A percentile compares a stretch with the other conserved stretches of the same genome.
Conservation (phyloP, 2,329 filamentous ascomycete genomes). For the Alternaria ethzedia region DNA sequence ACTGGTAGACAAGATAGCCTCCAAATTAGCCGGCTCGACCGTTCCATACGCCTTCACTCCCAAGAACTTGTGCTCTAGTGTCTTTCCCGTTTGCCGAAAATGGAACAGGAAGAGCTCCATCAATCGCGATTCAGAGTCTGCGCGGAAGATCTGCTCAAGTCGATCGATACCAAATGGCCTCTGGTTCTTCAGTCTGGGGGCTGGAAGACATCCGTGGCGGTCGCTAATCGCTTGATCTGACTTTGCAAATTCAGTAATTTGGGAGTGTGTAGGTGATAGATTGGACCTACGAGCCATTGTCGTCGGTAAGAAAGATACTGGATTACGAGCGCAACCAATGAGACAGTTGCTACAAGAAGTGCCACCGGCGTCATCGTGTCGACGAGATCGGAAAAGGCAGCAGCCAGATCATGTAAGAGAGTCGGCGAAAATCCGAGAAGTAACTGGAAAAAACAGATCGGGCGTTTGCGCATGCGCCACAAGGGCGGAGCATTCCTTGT, state of each 20-base stretch:
- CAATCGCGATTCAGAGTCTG: slow-evolving; percentile 22
- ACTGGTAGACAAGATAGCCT: slow-evolving; percentile 25
- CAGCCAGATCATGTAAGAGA: background rate
- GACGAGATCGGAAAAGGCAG: background rate
- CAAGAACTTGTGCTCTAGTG: slow-evolving; percentile 27
- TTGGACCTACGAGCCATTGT: background rate
- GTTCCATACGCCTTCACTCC: slow-evolving; percentile 27
- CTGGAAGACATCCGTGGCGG: slow-evolving; percentile 20
- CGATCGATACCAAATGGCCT: slow-evolving; percentile 28
- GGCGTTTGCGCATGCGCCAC: background rate
- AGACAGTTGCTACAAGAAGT: background rate
- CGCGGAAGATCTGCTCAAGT: slow-evolving; percentile 31
- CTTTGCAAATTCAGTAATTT: background rate
- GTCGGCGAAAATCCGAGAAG: background rate
- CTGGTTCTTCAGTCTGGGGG: slow-evolving; percentile 27
- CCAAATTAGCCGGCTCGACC: slow-evolving; percentile 33
- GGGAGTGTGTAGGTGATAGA: background rate
- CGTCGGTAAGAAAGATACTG: background rate
- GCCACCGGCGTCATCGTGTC: background rate
- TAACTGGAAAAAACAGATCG: background rate
- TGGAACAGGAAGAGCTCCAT: slow-evolving; percentile 45
- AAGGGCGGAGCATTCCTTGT: background rate
- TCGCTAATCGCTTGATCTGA: slow-evolving; percentile 17
- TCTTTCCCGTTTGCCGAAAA: slow-evolving; percentile 42
- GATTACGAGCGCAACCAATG: background rate